Percentiles rank a stretch among this genome's conserved stretches.
Conservation (phyloP, 1,284 basidiomycete genomes). For the Athelia psychrophila region DNA sequence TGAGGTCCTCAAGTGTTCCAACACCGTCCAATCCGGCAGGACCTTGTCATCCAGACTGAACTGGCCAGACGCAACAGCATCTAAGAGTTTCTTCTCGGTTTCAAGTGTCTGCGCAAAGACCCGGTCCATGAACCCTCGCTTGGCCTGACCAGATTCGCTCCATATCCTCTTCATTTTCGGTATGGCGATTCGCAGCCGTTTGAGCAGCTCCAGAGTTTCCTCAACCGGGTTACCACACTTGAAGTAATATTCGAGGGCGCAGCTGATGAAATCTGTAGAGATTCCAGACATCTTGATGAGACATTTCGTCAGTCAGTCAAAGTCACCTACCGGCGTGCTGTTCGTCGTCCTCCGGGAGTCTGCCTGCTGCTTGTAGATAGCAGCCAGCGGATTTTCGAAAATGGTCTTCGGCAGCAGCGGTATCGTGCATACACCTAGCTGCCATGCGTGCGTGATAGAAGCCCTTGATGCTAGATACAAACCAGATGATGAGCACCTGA, state of each 20-base stretch:
- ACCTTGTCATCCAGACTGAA: conserved; percentile 9
- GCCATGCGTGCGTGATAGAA: conserved; percentile 27
- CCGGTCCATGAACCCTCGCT: conserved; percentile 4
- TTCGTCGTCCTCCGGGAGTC: conserved; percentile 32
- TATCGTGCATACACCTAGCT: conserved; percentile 10
- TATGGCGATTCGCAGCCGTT: conserved; percentile 19
- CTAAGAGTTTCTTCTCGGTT: conserved; percentile 8
- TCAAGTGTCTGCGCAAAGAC: conserved; percentile 3
- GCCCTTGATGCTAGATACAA: conserved; percentile 24
- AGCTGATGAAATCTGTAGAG: conserved; percentile 17
- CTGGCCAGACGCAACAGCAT: conserved; percentile 5
- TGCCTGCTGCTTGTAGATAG: conserved; percentile 25
- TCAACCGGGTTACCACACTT: conserved; percentile 14
- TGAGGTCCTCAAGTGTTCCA: too few relatives aligned
- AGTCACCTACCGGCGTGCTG: conserved; percentile 18
- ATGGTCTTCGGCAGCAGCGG: conserved; percentile 6
- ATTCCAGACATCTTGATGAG: too few relatives aligned
- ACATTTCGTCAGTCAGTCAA: too few relatives aligned
- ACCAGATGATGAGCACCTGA: background rate
- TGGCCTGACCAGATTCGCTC: conserved; percentile 16
- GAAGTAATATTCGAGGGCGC: conserved; percentile 25
- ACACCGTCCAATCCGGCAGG: background rate
- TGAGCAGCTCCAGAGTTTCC: conserved; percentile 18
- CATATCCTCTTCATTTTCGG: conserved; percentile 25
- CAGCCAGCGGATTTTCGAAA: conserved; percentile 15